Conservation (phyloP, 164 flowering plant species). For the Aristolochia fimbriata region DNA sequence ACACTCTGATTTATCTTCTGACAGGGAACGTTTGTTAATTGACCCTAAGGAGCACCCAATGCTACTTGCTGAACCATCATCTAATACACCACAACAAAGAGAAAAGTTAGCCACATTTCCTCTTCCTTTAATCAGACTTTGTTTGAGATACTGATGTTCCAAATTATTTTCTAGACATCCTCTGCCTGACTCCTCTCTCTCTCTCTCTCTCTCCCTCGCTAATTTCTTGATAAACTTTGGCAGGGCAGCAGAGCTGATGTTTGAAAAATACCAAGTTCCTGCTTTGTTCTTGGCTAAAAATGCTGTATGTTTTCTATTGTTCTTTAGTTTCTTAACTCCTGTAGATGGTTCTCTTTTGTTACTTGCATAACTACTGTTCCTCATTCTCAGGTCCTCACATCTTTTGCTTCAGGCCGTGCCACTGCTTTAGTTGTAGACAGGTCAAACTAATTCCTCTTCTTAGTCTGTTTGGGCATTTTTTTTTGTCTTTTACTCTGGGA, state of each 20-base stretch:
- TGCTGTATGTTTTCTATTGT: conserved; percentile 50
- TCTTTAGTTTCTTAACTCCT: background rate
- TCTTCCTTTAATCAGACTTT: background rate
- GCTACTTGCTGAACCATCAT: conserved; percentile 95
- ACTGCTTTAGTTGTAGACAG: conserved; percentile 93
- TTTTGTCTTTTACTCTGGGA: too few relatives aligned
- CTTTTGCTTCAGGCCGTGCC: conserved; percentile 98
- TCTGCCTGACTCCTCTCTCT: background rate
- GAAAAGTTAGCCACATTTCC: conserved; percentile 53
- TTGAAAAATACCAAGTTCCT: conserved; percentile 94
- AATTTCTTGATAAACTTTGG: background rate
- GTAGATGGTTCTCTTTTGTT: background rate
- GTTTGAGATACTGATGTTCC: too few relatives aligned
- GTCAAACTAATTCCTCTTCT: conserved; percentile 20
- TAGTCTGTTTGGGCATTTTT: too few relatives aligned
- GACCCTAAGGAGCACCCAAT: conserved; percentile 97
- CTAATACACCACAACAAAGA: conserved; percentile 76
- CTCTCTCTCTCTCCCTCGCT: conserved; percentile 1
- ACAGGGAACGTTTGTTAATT: conserved; percentile 75
- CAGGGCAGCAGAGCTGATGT: conserved; percentile 98
- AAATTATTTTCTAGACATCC: background rate
- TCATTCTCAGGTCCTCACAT: conserved; percentile 73
- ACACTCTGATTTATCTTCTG: conserved; percentile 5
- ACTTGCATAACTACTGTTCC: background rate
- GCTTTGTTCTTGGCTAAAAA: conserved; percentile 95